These are phyloP conservation scores for Meyerozyma carpophila DNA, from an alignment of 1,139 yeast genomes.

Conservation along the genomic window DNA sequence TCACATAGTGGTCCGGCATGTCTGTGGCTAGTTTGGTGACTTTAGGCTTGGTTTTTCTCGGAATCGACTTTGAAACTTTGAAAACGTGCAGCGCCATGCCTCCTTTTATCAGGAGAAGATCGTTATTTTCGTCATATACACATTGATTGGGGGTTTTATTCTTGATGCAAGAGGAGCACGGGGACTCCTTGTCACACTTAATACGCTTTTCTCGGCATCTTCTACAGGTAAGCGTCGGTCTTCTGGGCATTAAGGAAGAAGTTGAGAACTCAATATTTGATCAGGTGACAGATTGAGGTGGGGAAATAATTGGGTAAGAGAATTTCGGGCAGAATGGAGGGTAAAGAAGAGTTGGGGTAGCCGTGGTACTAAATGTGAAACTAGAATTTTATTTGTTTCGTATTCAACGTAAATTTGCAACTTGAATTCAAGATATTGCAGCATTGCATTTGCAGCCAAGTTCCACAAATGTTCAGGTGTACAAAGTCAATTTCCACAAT, in stretches of 20 bases:
- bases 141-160: not conserved
- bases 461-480: too few relatives aligned
- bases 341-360: too few relatives aligned
- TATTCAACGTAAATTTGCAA: not conserved
- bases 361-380: too few relatives aligned
- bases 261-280: not conserved
- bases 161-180: slow-evolving; percentile 33
- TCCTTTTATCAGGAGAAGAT: not conserved
- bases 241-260: not conserved
- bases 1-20: not conserved
- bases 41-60: too few relatives aligned
- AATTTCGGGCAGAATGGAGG: too few relatives aligned
- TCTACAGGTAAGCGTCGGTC: slow-evolving; percentile 32
- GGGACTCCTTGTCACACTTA: slow-evolving; percentile 31
- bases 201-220: slow-evolving; percentile 32
- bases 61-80: not conserved
- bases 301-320: too few relatives aligned
- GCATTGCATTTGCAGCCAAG: not conserved
- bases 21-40: not conserved
- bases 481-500: too few relatives aligned
- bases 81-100: not conserved
- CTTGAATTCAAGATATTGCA: not conserved
- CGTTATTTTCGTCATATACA: not conserved
- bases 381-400: not conserved
- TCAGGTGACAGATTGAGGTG: not conserved